Conservation (phyloP, 495 filamentous ascomycete species). For the Penicillium steckii region DNA sequence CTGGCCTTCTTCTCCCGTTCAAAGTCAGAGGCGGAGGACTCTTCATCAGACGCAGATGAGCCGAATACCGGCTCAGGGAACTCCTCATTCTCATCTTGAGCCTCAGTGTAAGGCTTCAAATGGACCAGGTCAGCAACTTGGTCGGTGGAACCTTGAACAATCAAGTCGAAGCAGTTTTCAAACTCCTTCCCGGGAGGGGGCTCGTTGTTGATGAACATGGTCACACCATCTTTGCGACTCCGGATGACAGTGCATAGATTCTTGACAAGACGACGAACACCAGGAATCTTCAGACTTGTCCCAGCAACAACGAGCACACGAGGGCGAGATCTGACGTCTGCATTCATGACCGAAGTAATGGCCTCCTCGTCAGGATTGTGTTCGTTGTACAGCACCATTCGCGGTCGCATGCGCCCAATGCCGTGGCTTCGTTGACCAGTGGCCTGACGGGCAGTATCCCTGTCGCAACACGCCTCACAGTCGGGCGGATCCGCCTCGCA, state of each 20-base stretch:
- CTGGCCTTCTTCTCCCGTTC: conserved; percentile 35
- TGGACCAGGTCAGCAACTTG: conserved; percentile 74
- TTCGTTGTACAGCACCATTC: conserved; percentile 97
- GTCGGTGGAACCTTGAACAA: conserved; percentile 85
- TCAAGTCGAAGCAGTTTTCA: conserved; percentile 86
- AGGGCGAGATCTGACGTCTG: conserved; percentile 79
- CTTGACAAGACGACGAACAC: conserved; percentile 81
- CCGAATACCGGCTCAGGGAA: conserved; percentile 26
- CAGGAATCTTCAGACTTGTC: conserved; percentile 92
- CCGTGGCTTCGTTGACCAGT: conserved; percentile 92
- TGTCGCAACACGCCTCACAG: conserved; percentile 71
- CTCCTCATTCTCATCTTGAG: conserved; percentile 64
- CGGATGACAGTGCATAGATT: conserved; percentile 84
- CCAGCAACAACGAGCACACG: conserved; percentile 94
- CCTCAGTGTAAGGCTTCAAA: conserved; percentile 46
- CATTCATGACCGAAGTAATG: conserved; percentile 82
- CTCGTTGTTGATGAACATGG: conserved; percentile 92
- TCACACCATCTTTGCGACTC: conserved; percentile 79
- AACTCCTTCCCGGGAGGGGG: conserved; percentile 80
- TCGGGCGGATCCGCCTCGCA: conserved; percentile 79
- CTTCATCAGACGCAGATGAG: conserved; percentile 9
- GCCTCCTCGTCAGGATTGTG: conserved; percentile 94
- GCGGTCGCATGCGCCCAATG: conserved; percentile 82
- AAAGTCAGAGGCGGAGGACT: conserved; percentile 41
- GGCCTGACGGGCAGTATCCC: conserved; percentile 72